Conservation (phyloP, 1,284 basidiomycete genomes). For the Exsudoporus floridanus region DNA sequence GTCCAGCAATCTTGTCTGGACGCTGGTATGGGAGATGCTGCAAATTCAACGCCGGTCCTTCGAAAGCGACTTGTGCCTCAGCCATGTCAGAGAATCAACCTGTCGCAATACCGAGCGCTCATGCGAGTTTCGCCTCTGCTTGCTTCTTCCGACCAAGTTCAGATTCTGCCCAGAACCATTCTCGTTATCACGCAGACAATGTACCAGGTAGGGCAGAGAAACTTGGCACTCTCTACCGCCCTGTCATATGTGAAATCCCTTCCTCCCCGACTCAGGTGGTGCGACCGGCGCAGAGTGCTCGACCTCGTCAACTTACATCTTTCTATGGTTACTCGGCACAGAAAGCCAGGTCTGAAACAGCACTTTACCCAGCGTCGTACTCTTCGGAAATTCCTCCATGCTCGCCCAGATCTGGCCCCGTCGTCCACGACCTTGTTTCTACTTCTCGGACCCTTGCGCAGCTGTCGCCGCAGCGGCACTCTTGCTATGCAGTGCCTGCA, state of each 20-base stretch:
- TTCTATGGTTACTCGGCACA: constrained; percentile 37
- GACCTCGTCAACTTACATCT: constrained; percentile 49
- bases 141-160: constrained; percentile 25
- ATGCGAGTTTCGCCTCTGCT: constrained; percentile 35
- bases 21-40: not conserved
- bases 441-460: constrained; percentile 51
- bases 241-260: constrained; percentile 45
- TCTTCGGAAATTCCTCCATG: constrained; percentile 43
- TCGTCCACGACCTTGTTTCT: constrained; percentile 62
- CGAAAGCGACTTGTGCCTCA: constrained; percentile 20
- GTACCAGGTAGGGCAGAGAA: constrained; percentile 34
- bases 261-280: constrained; percentile 38
- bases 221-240: constrained; percentile 42
- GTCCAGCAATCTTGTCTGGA: not conserved
- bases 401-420: constrained; percentile 52
- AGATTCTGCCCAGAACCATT: constrained; percentile 39
- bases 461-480: constrained; percentile 50
- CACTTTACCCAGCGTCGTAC: constrained; percentile 38
- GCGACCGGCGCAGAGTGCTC: constrained; percentile 37
- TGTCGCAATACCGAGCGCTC: constrained; percentile 28
- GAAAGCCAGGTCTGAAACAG: constrained; percentile 37
- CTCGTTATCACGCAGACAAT: constrained; percentile 40
- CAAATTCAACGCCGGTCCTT: not conserved
- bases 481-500: constrained; percentile 46
- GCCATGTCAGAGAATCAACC: constrained; percentile 13